Percentiles rank a stretch among this genome's conserved stretches.
Conservation (phyloP, 306 rosid genomes). For the Corylus heterophylla region DNA sequence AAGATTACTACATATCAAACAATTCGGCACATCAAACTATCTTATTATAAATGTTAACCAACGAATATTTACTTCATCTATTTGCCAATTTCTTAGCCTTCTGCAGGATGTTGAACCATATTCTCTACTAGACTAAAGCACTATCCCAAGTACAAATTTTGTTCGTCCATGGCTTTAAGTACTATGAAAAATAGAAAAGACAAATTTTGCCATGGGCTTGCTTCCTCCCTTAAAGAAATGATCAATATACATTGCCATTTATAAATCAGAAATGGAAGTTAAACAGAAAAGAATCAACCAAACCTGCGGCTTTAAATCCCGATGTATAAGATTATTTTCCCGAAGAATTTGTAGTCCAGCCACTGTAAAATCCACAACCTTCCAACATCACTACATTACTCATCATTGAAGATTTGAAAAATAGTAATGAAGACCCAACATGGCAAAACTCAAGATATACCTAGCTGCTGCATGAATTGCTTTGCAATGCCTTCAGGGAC, state of each 20-base stretch:
- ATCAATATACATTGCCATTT: slow-evolving; percentile 6
- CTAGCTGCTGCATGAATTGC: slow-evolving; percentile 94
- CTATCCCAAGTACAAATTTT: slow-evolving; percentile 8
- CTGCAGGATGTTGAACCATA: background rate
- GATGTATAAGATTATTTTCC: slow-evolving; percentile 85
- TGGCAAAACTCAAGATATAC: slow-evolving; percentile 43
- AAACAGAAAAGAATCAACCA: slow-evolving; percentile 23
- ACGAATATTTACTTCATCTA: background rate
- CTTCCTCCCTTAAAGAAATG: slow-evolving; percentile 15
- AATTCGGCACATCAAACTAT: slow-evolving; percentile 1
- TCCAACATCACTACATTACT: slow-evolving; percentile 17
- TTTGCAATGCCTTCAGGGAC: slow-evolving; percentile 84
- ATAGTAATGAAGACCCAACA: background rate
- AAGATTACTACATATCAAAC: slow-evolving; percentile 28
- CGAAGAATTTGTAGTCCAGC: slow-evolving; percentile 93
- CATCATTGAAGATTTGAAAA: background rate
- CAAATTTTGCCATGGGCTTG: slow-evolving; percentile 14
- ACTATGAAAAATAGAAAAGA: background rate
- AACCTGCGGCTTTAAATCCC: slow-evolving; percentile 99
- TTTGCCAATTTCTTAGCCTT: slow-evolving; percentile 7
- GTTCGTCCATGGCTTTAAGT: background rate
- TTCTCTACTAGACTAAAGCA: slow-evolving; percentile 4
- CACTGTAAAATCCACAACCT: slow-evolving; percentile 58
- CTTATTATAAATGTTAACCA: background rate
- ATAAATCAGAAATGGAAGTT: slow-evolving; percentile 6